Evolutionary conservation across 495 filamentous ascomycete genomes (phyloP).

Genomic region (Aspergillus cavernicola): DNA sequence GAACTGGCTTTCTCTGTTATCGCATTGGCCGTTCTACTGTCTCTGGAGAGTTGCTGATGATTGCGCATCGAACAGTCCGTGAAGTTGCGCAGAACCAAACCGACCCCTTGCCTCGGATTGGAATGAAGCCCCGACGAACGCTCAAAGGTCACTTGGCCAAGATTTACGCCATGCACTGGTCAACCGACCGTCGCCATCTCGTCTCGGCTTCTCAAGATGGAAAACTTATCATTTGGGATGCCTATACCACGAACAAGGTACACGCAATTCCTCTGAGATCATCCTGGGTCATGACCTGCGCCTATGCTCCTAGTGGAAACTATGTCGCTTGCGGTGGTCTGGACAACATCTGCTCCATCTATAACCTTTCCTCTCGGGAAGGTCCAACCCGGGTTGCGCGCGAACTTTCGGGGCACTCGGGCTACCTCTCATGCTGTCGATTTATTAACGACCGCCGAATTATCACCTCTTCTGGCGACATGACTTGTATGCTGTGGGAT

Average conservation of each 20-base stretch:
- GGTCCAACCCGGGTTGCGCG: constrained; percentile 94
- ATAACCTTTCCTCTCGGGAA: constrained; percentile 94
- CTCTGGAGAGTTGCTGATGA: constrained; percentile 18
- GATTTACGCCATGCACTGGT: constrained; percentile 99
- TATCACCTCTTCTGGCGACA: constrained; percentile 95
- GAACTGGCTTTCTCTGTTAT: not conserved
- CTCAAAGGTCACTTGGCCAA: constrained; percentile 97
- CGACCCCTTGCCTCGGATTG: constrained; percentile 83
- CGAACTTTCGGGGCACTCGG: constrained; percentile 94
- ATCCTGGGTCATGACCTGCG: constrained; percentile 99
- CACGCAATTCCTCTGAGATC: constrained; percentile 98
- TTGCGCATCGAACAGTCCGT: constrained; percentile 60
- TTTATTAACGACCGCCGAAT: constrained; percentile 99
- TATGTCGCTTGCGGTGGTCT: constrained; percentile 97
- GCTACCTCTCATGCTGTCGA: constrained; percentile 96
- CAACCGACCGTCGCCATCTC: constrained; percentile 94
- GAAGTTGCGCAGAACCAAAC: constrained; percentile 85
- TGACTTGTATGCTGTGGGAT: constrained; percentile 99
- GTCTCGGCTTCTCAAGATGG: constrained; percentile 98
- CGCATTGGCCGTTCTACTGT: constrained; percentile 10
- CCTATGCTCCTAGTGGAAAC: constrained; percentile 96
- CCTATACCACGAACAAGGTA: constrained; percentile 99
- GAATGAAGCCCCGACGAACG: constrained; percentile 93
- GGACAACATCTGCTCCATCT: constrained; percentile 99
- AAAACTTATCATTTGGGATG: constrained; percentile 99